phyloP scores from a whole-genome alignment of 2,329 filamentous ascomycete species.

The Aspergillus novoparasiticus region DNA sequence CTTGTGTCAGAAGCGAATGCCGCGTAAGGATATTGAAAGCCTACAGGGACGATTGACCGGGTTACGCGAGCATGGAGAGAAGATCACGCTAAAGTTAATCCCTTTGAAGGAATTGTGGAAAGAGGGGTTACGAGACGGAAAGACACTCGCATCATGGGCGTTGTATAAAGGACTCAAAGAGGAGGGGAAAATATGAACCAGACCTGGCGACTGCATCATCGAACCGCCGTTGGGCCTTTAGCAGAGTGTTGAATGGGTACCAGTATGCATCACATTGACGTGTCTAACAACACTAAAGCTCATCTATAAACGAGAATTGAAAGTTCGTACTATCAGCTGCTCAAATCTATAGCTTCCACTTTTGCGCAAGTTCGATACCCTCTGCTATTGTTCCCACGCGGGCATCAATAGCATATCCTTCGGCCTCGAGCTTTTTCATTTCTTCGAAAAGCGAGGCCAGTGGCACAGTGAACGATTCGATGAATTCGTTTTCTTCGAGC shows the following conservation, averaged over 20 bases:
- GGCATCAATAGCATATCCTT: conserved; percentile 79
- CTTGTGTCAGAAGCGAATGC: conserved; percentile 56
- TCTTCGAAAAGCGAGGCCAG: conserved; percentile 66
- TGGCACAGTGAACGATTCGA: conserved; percentile 74
- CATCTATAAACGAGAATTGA: not conserved
- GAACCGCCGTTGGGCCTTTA: not conserved
- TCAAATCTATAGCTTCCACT: conserved; percentile 28
- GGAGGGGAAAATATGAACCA: conserved; percentile 46
- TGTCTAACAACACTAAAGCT: not conserved
- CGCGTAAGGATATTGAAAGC: conserved; percentile 50
- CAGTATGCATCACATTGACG: not conserved
- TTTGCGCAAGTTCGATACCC: conserved; percentile 72
- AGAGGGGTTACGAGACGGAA: conserved; percentile 57
- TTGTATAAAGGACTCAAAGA: conserved; percentile 56
- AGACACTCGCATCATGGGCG: conserved; percentile 58
- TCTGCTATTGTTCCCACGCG: conserved; percentile 77
- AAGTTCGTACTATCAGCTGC: not conserved
- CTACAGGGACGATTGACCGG: conserved; percentile 59
- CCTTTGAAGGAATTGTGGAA: conserved; percentile 56
- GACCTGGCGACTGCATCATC: not conserved
- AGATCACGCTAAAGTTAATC: conserved; percentile 61
- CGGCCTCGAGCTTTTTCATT: conserved; percentile 65
- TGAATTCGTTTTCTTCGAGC: conserved; percentile 79
- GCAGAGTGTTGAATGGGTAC: not conserved
- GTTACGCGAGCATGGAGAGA: conserved; percentile 57